A percentile compares a stretch with the other conserved stretches of the same genome.
These are phyloP conservation scores for Oidiodendron maius DNA, from an alignment of 495 filamentous ascomycete species.

Conservation along the genomic window DNA sequence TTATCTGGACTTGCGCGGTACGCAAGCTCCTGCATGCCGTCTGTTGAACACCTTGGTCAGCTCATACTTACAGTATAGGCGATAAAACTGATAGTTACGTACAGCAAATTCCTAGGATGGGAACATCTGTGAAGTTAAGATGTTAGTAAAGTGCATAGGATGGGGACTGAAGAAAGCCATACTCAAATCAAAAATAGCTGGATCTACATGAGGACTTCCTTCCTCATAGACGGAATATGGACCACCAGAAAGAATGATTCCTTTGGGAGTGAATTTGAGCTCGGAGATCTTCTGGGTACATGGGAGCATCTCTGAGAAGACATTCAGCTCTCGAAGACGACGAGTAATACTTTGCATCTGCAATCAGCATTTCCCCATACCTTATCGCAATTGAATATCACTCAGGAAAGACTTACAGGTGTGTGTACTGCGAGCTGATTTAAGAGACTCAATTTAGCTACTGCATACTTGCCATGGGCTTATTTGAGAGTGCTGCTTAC, in stretches of 20 bases:
- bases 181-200: conserved; percentile 66
- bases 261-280: conserved; percentile 75
- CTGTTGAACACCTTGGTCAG: conserved; percentile 4
- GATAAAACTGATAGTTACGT: conserved; percentile 7
- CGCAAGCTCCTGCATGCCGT: conserved; percentile 76
- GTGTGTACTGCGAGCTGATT: conserved; percentile 53
- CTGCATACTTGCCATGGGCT: conserved; percentile 6
- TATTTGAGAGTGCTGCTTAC: conserved; percentile 6
- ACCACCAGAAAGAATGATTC: conserved; percentile 71
- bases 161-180: conserved; percentile 64
- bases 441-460: conserved; percentile 13
- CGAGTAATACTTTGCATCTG: conserved; percentile 48
- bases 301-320: conserved; percentile 88
- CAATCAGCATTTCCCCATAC: conserved; percentile 7
- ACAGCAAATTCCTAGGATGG: conserved; percentile 11
- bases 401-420: conserved; percentile 51
- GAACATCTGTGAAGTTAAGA: conserved; percentile 10
- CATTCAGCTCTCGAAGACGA: conserved; percentile 70
- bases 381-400: conserved; percentile 4
- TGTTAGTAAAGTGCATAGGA: conserved; percentile 46
- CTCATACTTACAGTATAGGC: conserved; percentile 8
- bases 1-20: conserved; percentile 64
- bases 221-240: conserved; percentile 69
- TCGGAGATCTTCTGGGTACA: conserved; percentile 81
- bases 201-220: conserved; percentile 70